Evolutionary conservation across 2,329 filamentous ascomycete genomes (phyloP).

Genomic region (Colletotrichum musae): DNA sequence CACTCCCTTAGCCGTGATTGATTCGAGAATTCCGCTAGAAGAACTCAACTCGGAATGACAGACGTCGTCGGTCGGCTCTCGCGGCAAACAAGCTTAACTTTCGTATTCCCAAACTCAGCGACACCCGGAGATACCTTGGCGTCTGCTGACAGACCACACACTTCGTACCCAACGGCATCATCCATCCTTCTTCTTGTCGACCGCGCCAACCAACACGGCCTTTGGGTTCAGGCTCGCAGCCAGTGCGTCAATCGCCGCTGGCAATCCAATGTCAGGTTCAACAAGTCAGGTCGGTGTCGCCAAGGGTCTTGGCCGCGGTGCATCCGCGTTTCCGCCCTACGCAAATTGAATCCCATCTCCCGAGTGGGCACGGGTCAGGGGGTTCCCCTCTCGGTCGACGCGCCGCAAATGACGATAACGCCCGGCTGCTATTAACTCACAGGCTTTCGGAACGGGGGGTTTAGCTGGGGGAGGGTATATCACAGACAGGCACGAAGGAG

Average conservation of each 20-base stretch:
- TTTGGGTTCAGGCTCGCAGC: no score
- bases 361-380: background rate
- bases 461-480: no score
- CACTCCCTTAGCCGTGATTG: no score
- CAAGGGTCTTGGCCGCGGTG: background rate
- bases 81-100: background rate
- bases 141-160: no score
- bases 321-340: background rate
- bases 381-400: background rate
- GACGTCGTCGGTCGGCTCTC: background rate
- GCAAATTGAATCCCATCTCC: background rate
- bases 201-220: no score
- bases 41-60: background rate
- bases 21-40: no score
- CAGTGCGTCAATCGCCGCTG: no score
- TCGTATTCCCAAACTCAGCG: background rate
- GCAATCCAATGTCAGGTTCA: no score
- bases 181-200: background rate
- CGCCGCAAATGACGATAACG: background rate
- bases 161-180: no score
- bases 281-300: background rate
- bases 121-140: no score
- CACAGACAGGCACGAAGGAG: background rate
- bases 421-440: background rate
- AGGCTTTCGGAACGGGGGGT: background rate